Conservation (phyloP, 202 grass and related monocot species). For the Digitaria exilis region DNA sequence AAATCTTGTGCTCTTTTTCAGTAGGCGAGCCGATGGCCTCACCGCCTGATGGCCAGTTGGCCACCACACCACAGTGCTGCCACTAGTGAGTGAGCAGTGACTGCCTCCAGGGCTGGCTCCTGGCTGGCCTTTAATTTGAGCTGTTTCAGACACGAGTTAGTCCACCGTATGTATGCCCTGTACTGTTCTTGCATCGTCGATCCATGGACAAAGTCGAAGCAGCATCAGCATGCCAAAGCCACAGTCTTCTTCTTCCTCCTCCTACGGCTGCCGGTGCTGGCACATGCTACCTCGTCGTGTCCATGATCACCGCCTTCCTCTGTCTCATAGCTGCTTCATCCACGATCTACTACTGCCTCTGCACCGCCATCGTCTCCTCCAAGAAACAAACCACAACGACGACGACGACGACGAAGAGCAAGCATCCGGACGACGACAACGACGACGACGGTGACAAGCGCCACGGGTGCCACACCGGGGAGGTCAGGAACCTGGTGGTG, state of each 20-base stretch:
- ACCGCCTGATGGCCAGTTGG: too few species aligned
- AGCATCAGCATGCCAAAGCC: neutral
- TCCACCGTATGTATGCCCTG: too few species aligned
- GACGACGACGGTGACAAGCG: too few species aligned
- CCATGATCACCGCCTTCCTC: neutral
- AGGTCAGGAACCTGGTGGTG: constrained; percentile 25
- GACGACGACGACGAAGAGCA: neutral
- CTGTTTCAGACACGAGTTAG: neutral
- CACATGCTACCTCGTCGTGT: neutral
- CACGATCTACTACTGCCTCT: neutral
- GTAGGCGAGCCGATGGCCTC: neutral
- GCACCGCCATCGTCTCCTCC: neutral
- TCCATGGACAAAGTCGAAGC: neutral
- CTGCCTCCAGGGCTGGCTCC: too few species aligned
- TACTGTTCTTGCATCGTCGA: neutral
- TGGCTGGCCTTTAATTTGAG: neutral
- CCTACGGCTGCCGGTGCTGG: neutral
- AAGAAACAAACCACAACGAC: neutral
- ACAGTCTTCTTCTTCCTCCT: neutral
- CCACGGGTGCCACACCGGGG: neutral
- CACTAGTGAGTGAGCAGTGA: neutral
- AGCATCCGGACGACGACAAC: neutral
- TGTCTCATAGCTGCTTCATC: neutral
- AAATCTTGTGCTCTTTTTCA: too few species aligned
- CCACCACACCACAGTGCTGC: neutral